Conservation (phyloP, 2,329 filamentous ascomycete species). For the Cladobotryum protrusum region DNA sequence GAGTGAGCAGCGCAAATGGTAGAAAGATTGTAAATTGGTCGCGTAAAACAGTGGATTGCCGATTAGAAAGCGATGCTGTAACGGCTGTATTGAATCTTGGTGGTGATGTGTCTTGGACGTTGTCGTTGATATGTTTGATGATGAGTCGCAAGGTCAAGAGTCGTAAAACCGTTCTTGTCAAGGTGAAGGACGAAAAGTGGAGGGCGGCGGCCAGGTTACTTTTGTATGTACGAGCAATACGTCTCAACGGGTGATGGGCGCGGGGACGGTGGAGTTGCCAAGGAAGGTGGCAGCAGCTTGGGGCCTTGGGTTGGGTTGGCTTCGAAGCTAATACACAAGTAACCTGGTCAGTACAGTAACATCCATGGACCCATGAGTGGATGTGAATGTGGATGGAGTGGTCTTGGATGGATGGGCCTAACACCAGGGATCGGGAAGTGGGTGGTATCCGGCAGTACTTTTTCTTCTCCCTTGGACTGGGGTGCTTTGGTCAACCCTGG, state of each 20-base stretch:
- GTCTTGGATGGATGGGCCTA: no score
- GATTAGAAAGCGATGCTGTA: background rate
- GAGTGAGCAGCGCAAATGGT: no score
- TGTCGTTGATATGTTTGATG: background rate
- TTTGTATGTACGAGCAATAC: background rate
- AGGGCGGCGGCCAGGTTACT: background rate
- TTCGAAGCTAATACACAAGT: no score
- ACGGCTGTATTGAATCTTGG: background rate
- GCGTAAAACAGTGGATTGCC: background rate
- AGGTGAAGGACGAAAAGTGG: background rate
- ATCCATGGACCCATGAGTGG: no score
- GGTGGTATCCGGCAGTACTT: background rate
- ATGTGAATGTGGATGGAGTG: no score
- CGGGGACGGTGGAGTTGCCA: background rate
- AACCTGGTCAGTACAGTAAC: no score
- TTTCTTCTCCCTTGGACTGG: background rate
- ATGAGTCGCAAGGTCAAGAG: background rate
- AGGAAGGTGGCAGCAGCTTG: background rate
- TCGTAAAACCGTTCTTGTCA: background rate
- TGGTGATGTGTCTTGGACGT: conserved; percentile 6
- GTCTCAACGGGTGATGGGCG: background rate
- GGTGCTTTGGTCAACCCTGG: no score
- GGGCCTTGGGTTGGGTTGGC: no score
- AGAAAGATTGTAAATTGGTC: no score
- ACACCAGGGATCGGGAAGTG: background rate